A percentile compares a stretch with the other conserved stretches of the same genome.
phyloP scores from a whole-genome alignment of 768 basidiomycete genomes.

The Neoboletus subvelutipes region DNA sequence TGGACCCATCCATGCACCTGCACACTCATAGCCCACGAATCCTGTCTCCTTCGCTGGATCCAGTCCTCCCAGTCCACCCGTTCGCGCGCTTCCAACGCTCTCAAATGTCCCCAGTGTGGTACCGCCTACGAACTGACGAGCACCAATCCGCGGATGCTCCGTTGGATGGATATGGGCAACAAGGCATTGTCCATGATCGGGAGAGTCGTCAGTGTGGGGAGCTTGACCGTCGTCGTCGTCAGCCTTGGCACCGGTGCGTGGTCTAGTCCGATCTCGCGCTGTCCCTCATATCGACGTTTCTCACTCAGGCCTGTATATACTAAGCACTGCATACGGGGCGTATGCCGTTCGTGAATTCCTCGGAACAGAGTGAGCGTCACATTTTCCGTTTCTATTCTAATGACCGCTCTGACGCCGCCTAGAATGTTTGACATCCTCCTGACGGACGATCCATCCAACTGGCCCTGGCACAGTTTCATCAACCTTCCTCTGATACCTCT shows the following conservation, averaged over 20 bases:
- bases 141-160: constrained; percentile 53
- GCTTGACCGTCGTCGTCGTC: constrained; percentile 48
- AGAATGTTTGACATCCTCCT: constrained; percentile 66
- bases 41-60: constrained; percentile 80
- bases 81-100: constrained; percentile 55
- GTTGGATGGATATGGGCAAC: constrained; percentile 52
- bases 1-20: constrained; percentile 85
- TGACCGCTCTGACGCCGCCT: background rate
- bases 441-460: constrained; percentile 65
- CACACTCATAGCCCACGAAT: constrained; percentile 77
- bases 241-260: constrained; percentile 62
- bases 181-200: constrained; percentile 50
- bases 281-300: background rate
- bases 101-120: constrained; percentile 81
- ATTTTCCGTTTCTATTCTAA: background rate
- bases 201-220: constrained; percentile 49
- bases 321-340: constrained; percentile 68
- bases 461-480: constrained; percentile 75
- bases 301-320: constrained; percentile 43
- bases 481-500: constrained; percentile 74
- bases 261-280: background rate
- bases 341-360: constrained; percentile 70
- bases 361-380: constrained; percentile 55
- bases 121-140: constrained; percentile 66
- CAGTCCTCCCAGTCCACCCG: constrained; percentile 61